Conservation (phyloP, 352 stramenopile genomes). For the Phytophthora ohioensis region DNA sequence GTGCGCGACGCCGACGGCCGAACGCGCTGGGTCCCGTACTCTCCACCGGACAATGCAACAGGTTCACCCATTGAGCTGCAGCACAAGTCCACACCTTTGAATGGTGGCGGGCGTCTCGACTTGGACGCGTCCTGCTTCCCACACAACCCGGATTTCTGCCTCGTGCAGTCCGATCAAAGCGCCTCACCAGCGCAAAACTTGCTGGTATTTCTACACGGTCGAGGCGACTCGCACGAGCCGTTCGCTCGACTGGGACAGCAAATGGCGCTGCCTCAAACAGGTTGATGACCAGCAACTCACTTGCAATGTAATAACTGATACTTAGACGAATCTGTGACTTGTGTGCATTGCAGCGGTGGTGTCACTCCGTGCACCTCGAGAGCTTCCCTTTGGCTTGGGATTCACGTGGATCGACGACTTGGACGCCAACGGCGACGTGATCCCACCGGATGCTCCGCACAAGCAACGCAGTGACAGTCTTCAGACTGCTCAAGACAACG, state of each 20-base stretch:
- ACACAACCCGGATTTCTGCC: slow-evolving; percentile 32
- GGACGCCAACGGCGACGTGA: slow-evolving; percentile 57
- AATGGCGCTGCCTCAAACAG: slow-evolving; percentile 76
- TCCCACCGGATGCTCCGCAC: slow-evolving; percentile 48
- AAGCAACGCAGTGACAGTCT: slow-evolving; percentile 59
- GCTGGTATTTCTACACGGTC: slow-evolving; percentile 69
- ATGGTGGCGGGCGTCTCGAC: slow-evolving; percentile 30
- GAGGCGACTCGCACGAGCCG: slow-evolving; percentile 59
- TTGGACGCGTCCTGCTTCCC: slow-evolving; percentile 36
- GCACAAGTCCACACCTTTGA: slow-evolving; percentile 5
- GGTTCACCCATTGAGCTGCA: slow-evolving; percentile 25
- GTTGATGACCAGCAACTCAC: slow-evolving; percentile 26
- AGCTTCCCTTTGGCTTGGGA: slow-evolving; percentile 67
- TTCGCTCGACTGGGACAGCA: slow-evolving; percentile 59
- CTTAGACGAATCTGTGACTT: background rate
- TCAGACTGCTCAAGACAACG: slow-evolving; percentile 38
- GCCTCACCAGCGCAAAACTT: slow-evolving; percentile 56
- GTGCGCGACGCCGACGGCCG: slow-evolving; percentile 25
- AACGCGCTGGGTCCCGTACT: slow-evolving; percentile 34
- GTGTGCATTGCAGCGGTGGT: slow-evolving; percentile 42
- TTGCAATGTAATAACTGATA: background rate
- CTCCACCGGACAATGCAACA: slow-evolving; percentile 3
- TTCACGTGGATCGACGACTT: slow-evolving; percentile 67
- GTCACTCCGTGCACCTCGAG: slow-evolving; percentile 57
- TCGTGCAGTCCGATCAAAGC: slow-evolving; percentile 30